A percentile compares a stretch with the other conserved stretches of the same genome.
phyloP scores from a whole-genome alignment of 495 filamentous ascomycete species.

The Penicillium canescens region DNA sequence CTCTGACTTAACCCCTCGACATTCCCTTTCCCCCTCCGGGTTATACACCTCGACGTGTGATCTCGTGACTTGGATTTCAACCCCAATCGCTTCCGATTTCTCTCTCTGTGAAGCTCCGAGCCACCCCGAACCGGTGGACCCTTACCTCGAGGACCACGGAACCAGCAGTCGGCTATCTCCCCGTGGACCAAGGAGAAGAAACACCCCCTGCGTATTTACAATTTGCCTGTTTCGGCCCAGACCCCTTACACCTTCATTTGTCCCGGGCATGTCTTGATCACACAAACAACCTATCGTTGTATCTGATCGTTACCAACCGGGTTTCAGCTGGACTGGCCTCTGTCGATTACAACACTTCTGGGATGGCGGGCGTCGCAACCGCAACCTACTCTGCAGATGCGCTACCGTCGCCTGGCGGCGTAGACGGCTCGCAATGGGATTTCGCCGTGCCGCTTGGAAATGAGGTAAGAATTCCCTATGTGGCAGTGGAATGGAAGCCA shows the following conservation, averaged over 20 bases:
- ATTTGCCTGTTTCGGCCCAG: conserved; percentile 36
- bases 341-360: conserved; percentile 21
- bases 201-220: conserved; percentile 35
- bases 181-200: too few relatives aligned
- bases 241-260: conserved; percentile 8
- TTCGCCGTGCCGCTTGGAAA: conserved; percentile 44
- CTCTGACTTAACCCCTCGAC: too few relatives aligned
- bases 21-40: conserved; percentile 11
- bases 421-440: conserved; percentile 46
- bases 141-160: too few relatives aligned
- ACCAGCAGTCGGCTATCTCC: too few relatives aligned
- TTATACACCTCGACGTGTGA: background rate
- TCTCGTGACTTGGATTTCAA: background rate
- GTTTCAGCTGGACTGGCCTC: conserved; percentile 48
- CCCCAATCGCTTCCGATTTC: too few relatives aligned
- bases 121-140: too few relatives aligned
- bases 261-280: conserved; percentile 40
- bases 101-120: too few relatives aligned
- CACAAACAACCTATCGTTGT: conserved; percentile 5
- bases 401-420: conserved; percentile 35
- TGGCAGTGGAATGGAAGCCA: too few relatives aligned
- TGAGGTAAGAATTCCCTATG: conserved; percentile 34
- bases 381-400: conserved; percentile 42
- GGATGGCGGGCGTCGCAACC: conserved; percentile 48
- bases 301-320: conserved; percentile 14